Evolutionary conservation across 164 flowering plant genomes (phyloP).

Genomic region (Umbilicus rupestris): DNA sequence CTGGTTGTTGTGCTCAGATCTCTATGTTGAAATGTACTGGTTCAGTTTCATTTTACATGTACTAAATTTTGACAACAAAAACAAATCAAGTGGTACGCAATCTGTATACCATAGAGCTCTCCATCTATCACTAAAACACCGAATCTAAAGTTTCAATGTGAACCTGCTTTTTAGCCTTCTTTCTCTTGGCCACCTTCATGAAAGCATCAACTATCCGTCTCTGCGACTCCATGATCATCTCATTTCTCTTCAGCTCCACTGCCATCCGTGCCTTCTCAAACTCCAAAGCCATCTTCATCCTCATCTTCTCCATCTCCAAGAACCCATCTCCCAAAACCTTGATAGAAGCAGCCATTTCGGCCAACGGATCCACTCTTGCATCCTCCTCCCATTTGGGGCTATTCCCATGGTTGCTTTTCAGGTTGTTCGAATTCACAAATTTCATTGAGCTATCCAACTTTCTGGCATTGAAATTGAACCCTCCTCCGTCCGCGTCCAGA

Average conservation of each 20-base stretch:
- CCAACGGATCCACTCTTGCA: constrained; percentile 19
- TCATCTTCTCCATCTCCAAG: constrained; percentile 64
- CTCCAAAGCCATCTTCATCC: constrained; percentile 65
- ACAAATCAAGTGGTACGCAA: too few species aligned
- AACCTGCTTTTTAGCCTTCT: too few species aligned
- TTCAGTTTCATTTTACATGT: too few species aligned
- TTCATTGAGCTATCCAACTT: neutral
- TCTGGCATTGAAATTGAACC: neutral
- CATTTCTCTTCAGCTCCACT: constrained; percentile 58
- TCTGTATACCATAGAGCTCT: too few species aligned
- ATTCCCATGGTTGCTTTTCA: neutral
- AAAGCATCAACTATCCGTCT: constrained; percentile 53
- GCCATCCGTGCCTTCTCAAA: constrained; percentile 62
- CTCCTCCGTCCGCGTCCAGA: neutral
- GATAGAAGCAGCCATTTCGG: constrained; percentile 45
- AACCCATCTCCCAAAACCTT: constrained; percentile 49
- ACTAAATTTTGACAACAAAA: too few species aligned
- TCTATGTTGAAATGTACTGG: too few species aligned
- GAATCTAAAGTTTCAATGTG: too few species aligned
- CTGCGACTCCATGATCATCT: constrained; percentile 61
- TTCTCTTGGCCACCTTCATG: constrained; percentile 29
- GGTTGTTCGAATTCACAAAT: neutral
- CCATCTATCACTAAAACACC: too few species aligned
- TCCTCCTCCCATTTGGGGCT: too few species aligned
- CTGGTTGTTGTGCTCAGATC: too few species aligned